Conservation (phyloP, 2,329 filamentous ascomycete genomes). For the Phaeosphaeria sp. region DNA sequence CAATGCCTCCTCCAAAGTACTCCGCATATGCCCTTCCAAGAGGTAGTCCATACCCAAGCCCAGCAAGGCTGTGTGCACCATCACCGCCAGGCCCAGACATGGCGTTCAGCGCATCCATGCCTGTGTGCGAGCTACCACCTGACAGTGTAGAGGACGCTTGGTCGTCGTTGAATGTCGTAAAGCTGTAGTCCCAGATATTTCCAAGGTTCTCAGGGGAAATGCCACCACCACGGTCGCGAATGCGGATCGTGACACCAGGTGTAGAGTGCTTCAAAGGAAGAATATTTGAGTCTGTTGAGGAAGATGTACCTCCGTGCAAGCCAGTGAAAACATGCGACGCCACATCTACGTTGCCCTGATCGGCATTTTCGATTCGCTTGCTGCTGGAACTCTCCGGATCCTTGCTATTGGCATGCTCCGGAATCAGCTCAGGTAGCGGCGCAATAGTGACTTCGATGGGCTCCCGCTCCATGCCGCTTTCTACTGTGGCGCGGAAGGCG, state of each 20-base stretch:
- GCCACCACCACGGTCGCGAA: constrained; percentile 92
- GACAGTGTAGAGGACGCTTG: constrained; percentile 55
- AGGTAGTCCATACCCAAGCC: constrained; percentile 89
- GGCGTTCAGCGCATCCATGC: constrained; percentile 73
- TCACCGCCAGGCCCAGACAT: constrained; percentile 76
- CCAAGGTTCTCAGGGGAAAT: constrained; percentile 83
- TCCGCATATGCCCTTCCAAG: constrained; percentile 93
- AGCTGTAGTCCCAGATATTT: constrained; percentile 96
- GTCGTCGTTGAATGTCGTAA: constrained; percentile 88
- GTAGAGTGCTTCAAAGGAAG: constrained; percentile 58
- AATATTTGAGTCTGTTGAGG: constrained; percentile 46
- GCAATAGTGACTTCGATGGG: constrained; percentile 94
- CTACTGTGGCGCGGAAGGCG: constrained; percentile 90
- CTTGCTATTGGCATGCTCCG: constrained; percentile 19
- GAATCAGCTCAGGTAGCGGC: constrained; percentile 62
- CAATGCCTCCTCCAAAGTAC: constrained; percentile 95
- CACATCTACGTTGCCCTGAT: constrained; percentile 42
- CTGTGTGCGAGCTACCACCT: constrained; percentile 33
- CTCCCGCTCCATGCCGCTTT: constrained; percentile 78
- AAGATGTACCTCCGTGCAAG: constrained; percentile 19
- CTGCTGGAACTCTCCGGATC: constrained; percentile 13
- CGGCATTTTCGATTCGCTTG: constrained; percentile 28
- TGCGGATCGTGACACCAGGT: constrained; percentile 91
- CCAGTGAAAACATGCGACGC: constrained; percentile 40
- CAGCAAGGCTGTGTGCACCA: constrained; percentile 80